Evolutionary conservation across 1,139 yeast genomes (phyloP), one percentile per base, ranked within the genome.

Genomic region (Hanseniaspora gamundiae): DNA sequence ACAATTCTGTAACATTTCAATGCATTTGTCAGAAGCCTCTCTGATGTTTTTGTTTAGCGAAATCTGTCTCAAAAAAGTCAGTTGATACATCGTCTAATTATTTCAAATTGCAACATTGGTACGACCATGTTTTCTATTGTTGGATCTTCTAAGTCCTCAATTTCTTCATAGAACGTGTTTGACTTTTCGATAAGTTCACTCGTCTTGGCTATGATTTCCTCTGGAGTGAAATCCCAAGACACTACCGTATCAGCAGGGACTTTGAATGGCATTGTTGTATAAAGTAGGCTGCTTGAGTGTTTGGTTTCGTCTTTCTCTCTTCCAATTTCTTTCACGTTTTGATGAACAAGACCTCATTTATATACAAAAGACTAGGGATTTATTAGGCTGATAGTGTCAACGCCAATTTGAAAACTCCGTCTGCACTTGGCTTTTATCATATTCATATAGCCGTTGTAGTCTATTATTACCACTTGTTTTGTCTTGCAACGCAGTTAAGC

Each of bases 41-140:
- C 94, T 73, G 30, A 82, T 57, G 11, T 63, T 74, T 53, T 78
- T 74, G 49, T 73, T 69, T 11, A 76, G 55, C 2, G 88, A 78
- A 16, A 84, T 88, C 52, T 79, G 76, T 59, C 76, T 84, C 55
- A 75, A 78, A 57, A 84, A 83, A 6, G 78, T 66, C 51, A 80
- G 57, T 51, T 73, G 79, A 51, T 69, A 70, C 28, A 67, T 65
- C 13, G 68, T 48, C 13, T 70, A 68, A 6, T 66, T 61, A 42
- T 67, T 66, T 24, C 76, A 47, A 68, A 62, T 35, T 66, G 59
- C 13, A 78, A 73, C 47, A 66, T 69, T 13, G 80, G 79, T 42
- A 62, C 58, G 47, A 82, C 67, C 8, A 76, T 74, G 42, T 66
- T 69, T 4, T 76, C 81, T 47, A 81, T 61, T 1, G 79, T 68